Evolutionary conservation across 768 basidiomycete genomes (phyloP), one percentile per base, ranked within the genome.

Genomic region (Russula emetica): DNA sequence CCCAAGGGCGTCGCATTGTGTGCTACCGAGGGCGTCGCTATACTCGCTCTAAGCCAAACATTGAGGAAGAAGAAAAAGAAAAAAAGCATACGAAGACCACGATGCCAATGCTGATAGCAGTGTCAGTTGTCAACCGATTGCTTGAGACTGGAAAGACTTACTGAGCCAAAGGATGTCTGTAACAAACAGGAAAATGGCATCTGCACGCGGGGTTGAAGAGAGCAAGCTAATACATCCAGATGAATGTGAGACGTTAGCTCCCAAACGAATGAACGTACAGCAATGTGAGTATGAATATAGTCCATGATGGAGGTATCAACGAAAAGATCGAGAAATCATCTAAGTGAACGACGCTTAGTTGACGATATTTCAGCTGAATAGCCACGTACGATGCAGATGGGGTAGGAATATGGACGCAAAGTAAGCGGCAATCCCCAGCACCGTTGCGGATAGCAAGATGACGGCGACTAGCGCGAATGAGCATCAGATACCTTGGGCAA

Each of bases 321-420:
- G 68, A 8, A 61, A 24, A 69, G 40, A 69, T 67, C 34, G 66
- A n/a, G 30, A 51, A 67, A 54, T 69, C 68, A 62, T 67, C 68
- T 69, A 16, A 53, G 34, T n/a, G 24, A 40, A 18, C 7, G 22
- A 49, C 32, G 22, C n/a, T 63, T 42, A 24, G 52, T n/a, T 8
- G 26, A 11, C 16, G 5, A 40, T 52, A 50, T 26, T 10, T 34
- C 6, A 49, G 20, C 42, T 5, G 51, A 47, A 24, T 13, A 34
- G 40, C 26, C 42, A 63, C 65, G 38, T 44, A 66, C 65, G 65
- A 47, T 66, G 62, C 24, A 66, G 55, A 40, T 58, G 2, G 6
- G 65, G 65, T 8, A 66, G 20, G 36, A 66, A 66, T 40, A 66
- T 55, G 51, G 65, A 54, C 14, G 65, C 63, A 52, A 63, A 61